Base-by-base conservation (phyloP, 768 basidiomycete genomes). In the Chalciporus chontae region DNA sequence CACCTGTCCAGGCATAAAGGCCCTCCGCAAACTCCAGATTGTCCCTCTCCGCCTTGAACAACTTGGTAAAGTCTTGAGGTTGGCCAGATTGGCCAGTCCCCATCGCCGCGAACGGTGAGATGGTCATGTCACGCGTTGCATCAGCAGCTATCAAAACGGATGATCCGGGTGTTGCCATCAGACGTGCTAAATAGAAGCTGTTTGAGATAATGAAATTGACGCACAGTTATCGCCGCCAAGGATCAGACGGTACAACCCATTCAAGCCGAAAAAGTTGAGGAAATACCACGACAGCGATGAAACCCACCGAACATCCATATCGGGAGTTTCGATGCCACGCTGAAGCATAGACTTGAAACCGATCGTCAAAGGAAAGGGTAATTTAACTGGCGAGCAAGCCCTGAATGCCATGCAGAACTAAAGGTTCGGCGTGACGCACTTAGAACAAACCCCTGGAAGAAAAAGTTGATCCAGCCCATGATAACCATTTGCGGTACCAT, bases 381-480 rank as follows among this genome's bases (percentile, higher is more conserved):
- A 75, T 64, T 94, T 94, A 69, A 96, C 95, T 97, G 61, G 24
- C 19, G 40, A 26, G 19, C 15, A 41, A 26, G 21, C 15, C 43
- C 8, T 51, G 41, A 50, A 43, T 38, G 26, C 39, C 15, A 21
- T 43, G 37, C 23, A 18, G 38, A 41, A 31, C 21, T 46, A 47
- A 26, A 45, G 13, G 9, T 38, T 36, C 18, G 32, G 3, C 1
- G 46, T 40, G 32, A 83, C 94, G 69, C 66, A 98, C 95, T 97
- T 50, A 97, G 78, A 51, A 99, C 90, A 66, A 98, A 97, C 24
- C 96, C 96, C 62, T 95, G 89, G 74, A 98, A 99, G 83, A 99
- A 99, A 69, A 94, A 93, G 69, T 94, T 97, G 72, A 99, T 97
- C 90, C 95, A 98, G 45, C 94, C 94, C 95, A 98, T 98, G 58